Base-by-base conservation (phyloP, 495 filamentous ascomycete genomes). In the Aspergillus baeticus region DNA sequence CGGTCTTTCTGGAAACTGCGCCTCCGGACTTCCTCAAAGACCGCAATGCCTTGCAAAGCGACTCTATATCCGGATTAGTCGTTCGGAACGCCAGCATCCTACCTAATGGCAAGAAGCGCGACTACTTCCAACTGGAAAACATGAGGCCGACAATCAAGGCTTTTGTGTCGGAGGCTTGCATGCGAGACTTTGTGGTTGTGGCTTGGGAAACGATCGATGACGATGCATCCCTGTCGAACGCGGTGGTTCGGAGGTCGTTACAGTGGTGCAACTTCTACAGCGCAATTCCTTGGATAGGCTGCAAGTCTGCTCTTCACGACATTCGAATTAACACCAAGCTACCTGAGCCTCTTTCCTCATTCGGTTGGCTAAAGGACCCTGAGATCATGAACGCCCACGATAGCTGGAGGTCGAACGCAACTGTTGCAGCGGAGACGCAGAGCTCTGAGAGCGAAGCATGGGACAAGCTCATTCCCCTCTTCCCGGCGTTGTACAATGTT, bases 211-310 rank as follows among this genome's bases (percentile, higher is more conserved):
- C 77, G 4, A 62, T 84, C 2, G 74, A 81, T 43, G 71, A 84
- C 53, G 66, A 76, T 37, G 72, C 68, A 0, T 41, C 57, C 18
- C 37, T 81, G 10, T 68, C 75, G 1, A 81, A 84, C 62, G 77
- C 82, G 0, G 75, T 84, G 5, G 65, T 82, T 43, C 73, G 76
- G 50, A 67, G 83, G 52, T 74, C 77, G 10, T 69, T 81, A 43
- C 75, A 79, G 43, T 84, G 80, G 78, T 81, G 74, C 57, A 79
- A 71, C 35, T 85, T 82, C 51, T 82, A 85, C 66, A 82, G 77
- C 54, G 76, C 76, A 3, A 62, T 83, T 14, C 60, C 74, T 3
- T 84, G 76, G 76, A 79, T 84, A 47, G 74, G 78, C 8, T 44
- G 73, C 15, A 61, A 69, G 23, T 63, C 70, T 14, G 75, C 80